Evolutionary conservation across 257 asterid species (phyloP), one percentile per base, ranked within the genome.

Genomic region (Nicotiana noctiflora): DNA sequence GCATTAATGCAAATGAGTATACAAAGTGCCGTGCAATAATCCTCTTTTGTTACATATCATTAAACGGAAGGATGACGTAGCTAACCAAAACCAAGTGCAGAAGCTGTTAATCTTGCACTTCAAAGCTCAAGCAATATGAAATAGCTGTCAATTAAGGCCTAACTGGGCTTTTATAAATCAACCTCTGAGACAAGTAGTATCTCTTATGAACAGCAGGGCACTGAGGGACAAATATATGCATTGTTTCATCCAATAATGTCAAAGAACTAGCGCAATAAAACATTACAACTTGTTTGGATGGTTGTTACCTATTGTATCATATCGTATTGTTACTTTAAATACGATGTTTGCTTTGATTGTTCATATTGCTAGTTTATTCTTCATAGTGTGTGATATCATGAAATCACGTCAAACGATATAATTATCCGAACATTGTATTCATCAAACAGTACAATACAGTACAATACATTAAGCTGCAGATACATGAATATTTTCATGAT

Each of bases 1-100:
- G 11, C 70, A 85, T 67, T 49, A 52, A 78, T 60, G 51, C 70
- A 64, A 80, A 65, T 5, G 68, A 51, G 63, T 15, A 70, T 21
- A 72, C 3, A 46, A 72, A 57, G 37, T 21, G 60, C 10, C 14
- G 2, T 46, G 55, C 77, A 72, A 46, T 4, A 55, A 72, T 18
- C 6, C 44, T 55, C 34, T n/a, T 12, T 37, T 67, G 23, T 11
- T 70, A 70, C 13, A 12, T 27, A 44, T 72, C 6, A 72, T 6
- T 29, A 40, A 49, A 34, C 2, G 14, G 18, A 12, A 61, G n/a
- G 2, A n/a, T 23, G 46, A 65, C 79, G 55, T 29, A 66, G 31
- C 6, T 51, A 44, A 53, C 53, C 10, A 13, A 21, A 67, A 52
- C 21, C 60, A 61, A 49, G 62, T 49, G 68, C 31, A 80, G 18